phyloP scores from a whole-genome alignment of 306 rosid species.

The Crataegus laevigata region DNA sequence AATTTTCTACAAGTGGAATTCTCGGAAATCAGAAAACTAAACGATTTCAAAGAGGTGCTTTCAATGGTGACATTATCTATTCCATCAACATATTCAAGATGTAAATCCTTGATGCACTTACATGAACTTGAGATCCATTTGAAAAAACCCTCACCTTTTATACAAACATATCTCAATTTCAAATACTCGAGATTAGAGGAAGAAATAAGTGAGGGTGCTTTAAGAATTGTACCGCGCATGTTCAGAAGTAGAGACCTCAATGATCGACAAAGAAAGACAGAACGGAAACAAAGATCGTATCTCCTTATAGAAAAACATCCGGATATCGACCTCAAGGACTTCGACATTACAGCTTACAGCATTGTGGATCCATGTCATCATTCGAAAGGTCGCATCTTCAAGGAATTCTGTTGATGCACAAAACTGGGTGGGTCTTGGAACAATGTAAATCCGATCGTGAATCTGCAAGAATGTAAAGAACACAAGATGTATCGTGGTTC shows the following conservation, averaged over 20 bases:
- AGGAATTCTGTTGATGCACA: too few species aligned
- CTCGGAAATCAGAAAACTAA: not conserved
- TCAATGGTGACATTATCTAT: not conserved
- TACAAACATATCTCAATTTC: not conserved
- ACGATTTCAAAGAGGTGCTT: not conserved
- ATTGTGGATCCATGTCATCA: not conserved
- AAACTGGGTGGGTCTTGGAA: too few species aligned
- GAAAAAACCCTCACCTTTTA: not conserved
- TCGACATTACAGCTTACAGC: not conserved
- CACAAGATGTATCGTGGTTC: too few species aligned
- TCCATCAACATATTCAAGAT: not conserved
- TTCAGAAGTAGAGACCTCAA: not conserved
- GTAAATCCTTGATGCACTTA: not conserved
- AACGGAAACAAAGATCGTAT: not conserved
- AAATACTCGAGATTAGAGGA: not conserved
- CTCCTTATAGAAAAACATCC: not conserved
- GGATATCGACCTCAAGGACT: not conserved
- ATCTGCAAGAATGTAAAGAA: too few species aligned
- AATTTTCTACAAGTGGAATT: not conserved
- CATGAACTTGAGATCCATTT: not conserved
- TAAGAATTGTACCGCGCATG: not conserved
- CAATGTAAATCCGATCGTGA: too few species aligned
- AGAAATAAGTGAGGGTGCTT: not conserved
- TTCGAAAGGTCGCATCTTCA: not conserved
- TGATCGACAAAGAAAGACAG: not conserved